Base-by-base conservation (phyloP, 257 asterid genomes). In the Hygrophila difformis region DNA sequence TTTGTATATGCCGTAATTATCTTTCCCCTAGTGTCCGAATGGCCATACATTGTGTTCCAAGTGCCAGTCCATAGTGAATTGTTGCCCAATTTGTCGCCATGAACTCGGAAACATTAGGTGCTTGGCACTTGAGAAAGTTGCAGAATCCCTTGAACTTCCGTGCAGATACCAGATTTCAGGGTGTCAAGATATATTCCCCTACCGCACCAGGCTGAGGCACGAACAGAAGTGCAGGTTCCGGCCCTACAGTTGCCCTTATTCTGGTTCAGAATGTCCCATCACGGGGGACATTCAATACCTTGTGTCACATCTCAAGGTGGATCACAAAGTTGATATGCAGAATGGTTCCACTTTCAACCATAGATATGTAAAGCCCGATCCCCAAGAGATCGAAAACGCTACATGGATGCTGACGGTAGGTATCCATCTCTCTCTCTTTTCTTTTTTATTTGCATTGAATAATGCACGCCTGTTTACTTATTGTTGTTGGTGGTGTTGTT, bases 401-500 rank as follows among this genome's bases (percentile, higher is more conserved):
- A 63, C 59, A 8, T 63, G 70, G 70, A 63, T 63, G 70, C 47
- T 63, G 26, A 63, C 70, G 9, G 70, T 63, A 44, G 56, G 64
- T 26, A n/a, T n/a, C 8, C 7, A 8, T 26, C 31, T 26, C 7
- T 26, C 8, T 26, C 8, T 26, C 7, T 26, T 26, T 26, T 26
- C 31, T n/a, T n/a, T n/a, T n/a, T n/a, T n/a, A n/a, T n/a, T n/a
- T n/a, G n/a, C n/a, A n/a, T n/a, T n/a, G n/a, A n/a, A n/a, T n/a
- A n/a, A n/a, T n/a, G n/a, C n/a, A n/a, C n/a, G n/a, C n/a, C n/a
- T n/a, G n/a, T n/a, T n/a, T n/a, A n/a, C n/a, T n/a, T n/a, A n/a
- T n/a, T n/a, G n/a, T n/a, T n/a, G n/a, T n/a, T n/a, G n/a, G n/a
- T n/a, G n/a, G n/a, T n/a, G n/a, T n/a, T n/a, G n/a, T n/a, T n/a